Evolutionary conservation across 345 rosid genomes (phyloP).

Genomic region (Syzygium grande): DNA sequence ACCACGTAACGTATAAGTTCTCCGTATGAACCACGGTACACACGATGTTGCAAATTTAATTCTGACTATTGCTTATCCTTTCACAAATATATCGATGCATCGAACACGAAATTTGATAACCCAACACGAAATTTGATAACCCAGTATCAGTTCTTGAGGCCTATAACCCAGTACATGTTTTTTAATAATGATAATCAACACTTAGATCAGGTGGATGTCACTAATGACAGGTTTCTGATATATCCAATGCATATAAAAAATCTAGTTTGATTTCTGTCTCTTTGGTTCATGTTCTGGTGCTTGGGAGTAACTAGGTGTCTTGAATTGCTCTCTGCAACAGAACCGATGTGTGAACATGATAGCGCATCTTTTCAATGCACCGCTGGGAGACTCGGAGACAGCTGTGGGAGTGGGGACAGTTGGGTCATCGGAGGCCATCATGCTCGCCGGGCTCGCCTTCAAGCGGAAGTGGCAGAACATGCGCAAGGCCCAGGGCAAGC

Average conservation of each 20-base stretch:
- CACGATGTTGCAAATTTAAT: not conserved
- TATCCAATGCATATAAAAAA: not conserved
- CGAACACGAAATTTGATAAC: not conserved
- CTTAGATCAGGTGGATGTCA: not conserved
- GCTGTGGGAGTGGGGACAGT: conserved; percentile 93
- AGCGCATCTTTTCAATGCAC: conserved; percentile 87
- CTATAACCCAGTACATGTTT: not conserved
- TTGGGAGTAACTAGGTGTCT: not conserved
- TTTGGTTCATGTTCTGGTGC: not conserved
- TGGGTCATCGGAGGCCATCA: conserved; percentile 94
- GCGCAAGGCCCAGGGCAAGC: conserved; percentile 76
- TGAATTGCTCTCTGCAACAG: conserved; percentile 19
- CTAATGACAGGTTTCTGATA: not conserved
- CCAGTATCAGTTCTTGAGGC: not conserved
- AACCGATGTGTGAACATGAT: conserved; percentile 95
- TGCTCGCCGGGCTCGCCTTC: conserved; percentile 92
- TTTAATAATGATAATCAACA: not conserved
- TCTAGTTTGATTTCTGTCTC: not conserved
- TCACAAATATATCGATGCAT: not conserved
- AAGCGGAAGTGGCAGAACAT: conserved; percentile 95
- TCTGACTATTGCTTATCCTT: not conserved
- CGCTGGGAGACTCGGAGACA: conserved; percentile 55
- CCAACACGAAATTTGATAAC: not conserved
- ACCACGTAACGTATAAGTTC: not conserved
- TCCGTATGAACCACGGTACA: not conserved